These are phyloP conservation scores for Lithospermum erythrorhizon DNA, from an alignment of 257 asterid genomes.

Conservation along the genomic window DNA sequence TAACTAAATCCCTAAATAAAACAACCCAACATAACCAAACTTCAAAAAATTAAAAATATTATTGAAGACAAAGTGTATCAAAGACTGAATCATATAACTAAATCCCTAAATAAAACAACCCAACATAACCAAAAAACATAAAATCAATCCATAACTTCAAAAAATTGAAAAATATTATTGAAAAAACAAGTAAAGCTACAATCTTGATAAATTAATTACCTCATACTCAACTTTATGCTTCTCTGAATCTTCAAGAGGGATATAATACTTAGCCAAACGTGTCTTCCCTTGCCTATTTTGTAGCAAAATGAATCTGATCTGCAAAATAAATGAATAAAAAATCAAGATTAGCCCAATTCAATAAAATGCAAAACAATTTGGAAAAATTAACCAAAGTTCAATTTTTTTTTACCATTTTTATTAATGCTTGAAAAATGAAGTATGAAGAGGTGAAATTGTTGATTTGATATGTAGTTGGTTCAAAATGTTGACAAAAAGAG, in stretches of 20 bases:
- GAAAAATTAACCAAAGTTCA: too few species aligned
- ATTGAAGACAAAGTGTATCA: too few species aligned
- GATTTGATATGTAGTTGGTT: too few species aligned
- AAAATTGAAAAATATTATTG: not conserved
- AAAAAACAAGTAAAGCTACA: not conserved
- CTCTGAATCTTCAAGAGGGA: constrained; percentile 99
- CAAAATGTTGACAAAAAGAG: too few species aligned
- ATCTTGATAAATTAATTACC: constrained; percentile 28
- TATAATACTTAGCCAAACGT: constrained; percentile 87
- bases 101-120: not conserved
- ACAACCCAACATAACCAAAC: not conserved
- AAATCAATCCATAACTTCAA: too few species aligned
- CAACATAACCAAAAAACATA: not conserved
- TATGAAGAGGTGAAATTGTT: too few species aligned
- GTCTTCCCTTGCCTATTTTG: constrained; percentile 98
- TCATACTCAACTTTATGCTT: constrained; percentile 95
- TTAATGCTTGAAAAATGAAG: too few species aligned
- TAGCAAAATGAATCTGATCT: constrained; percentile 93
- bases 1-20: constrained; percentile 2
- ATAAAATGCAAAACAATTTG: too few species aligned
- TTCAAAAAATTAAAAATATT: not conserved
- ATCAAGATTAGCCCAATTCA: too few species aligned
- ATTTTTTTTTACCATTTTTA: too few species aligned
- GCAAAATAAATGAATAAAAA: constrained; percentile 1
- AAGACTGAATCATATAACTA: not conserved